Evolutionary conservation across 2,329 filamentous ascomycete species (phyloP).

Genomic region (Graphilbum sp.): DNA sequence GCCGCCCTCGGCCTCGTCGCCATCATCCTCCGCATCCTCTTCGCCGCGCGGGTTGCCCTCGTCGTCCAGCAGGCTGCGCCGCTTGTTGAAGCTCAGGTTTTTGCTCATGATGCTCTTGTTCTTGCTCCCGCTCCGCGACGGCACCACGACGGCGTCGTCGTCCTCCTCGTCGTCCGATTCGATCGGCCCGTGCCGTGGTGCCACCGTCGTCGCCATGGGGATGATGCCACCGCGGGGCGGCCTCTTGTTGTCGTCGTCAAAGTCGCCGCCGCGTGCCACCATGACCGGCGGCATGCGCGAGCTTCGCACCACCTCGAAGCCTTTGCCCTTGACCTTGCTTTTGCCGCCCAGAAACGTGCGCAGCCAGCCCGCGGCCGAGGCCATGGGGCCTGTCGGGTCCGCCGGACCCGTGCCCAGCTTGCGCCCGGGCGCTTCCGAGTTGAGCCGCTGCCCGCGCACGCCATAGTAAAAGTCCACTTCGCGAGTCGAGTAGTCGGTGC

Average conservation of each 20-base stretch:
- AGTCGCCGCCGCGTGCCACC: constrained; percentile 35
- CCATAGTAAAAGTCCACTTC: constrained; percentile 97
- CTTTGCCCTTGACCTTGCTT: constrained; percentile 87
- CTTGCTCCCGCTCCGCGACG: no score
- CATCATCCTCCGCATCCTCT: constrained; percentile 11
- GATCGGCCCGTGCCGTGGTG: constrained; percentile 41
- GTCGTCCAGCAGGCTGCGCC: constrained; percentile 21
- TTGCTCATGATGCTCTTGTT: constrained; percentile 14
- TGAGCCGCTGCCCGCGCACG: constrained; percentile 73
- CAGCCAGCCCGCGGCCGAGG: constrained; percentile 82
- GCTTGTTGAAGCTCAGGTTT: constrained; percentile 16
- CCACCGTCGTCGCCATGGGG: constrained; percentile 47
- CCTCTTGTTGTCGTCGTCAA: constrained; percentile 49
- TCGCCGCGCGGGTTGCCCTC: constrained; percentile 29
- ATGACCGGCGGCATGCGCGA: constrained; percentile 70
- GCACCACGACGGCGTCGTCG: no score
- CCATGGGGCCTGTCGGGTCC: constrained; percentile 82
- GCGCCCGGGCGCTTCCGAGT: constrained; percentile 62
- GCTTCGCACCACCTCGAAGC: constrained; percentile 91
- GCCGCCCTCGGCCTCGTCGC: neutral
- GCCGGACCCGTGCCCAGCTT: constrained; percentile 87
- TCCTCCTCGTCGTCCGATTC: constrained; percentile 44
- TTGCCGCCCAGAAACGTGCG: constrained; percentile 64
- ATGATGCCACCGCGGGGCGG: constrained; percentile 52
- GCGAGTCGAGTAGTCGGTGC: constrained; percentile 77